Base-by-base conservation (phyloP, 2,329 filamentous ascomycete species). In the Cladobotryum protrusum region DNA sequence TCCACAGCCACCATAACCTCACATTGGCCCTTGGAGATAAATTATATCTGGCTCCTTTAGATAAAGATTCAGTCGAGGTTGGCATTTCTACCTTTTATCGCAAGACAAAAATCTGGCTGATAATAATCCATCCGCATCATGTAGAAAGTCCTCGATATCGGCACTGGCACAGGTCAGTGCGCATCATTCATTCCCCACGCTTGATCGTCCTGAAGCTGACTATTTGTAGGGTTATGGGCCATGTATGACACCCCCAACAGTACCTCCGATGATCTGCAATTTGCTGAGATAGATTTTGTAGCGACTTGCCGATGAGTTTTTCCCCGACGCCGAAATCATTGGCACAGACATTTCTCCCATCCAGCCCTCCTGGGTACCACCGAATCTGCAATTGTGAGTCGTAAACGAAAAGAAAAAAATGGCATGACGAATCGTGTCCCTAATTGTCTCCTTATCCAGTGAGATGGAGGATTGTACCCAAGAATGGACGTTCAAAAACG, bases 281-380 rank as follows among this genome's bases (percentile, higher is more conserved):
- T 29, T 4, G 6, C 24, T 29, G 7, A 29, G 6, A 9, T 29
- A 29, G 2, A 9, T 29, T 29, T 78, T 81, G 78, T 2, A 82
- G 82, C 48, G 79, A 81, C 52, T 62, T 69, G 63, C 69, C 55
- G 61, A 77, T 48, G 52, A 69, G 3, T 29, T n/a, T n/a, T 73
- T 72, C 36, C 74, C 75, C 9, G 58, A 67, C 53, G 72, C 61
- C 46, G 67, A 61, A 63, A 73, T 65, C 2, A 68, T 72, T 33
- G 79, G 78, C 35, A 78, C 75, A 2, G 78, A 82, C 57, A 71
- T 82, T 14, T 78, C 74, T 9, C 76, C 78, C 1, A 78, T 80
- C 8, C 78, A 82, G 57, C 77, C 78, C 1, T 65, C 64, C 32
- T 76, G 76, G 66, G 73, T 83, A 14, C 43, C 48, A 39, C 24